A percentile compares a stretch with the other conserved stretches of the same genome.
Evolutionary conservation across 73 alveolate genomes (phyloP).

Genomic region (Uronychia setigera): DNA sequence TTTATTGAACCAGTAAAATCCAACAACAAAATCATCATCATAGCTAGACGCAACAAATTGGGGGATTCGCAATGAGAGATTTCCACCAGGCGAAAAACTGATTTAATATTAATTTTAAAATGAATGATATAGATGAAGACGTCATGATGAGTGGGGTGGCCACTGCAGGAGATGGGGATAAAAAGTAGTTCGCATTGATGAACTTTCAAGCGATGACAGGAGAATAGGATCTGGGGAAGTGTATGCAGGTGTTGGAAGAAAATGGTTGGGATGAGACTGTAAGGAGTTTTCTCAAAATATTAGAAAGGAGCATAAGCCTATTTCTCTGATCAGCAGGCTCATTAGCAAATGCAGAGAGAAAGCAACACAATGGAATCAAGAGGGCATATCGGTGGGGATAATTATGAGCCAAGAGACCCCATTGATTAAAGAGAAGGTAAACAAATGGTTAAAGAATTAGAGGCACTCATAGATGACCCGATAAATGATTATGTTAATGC

Average conservation of each 20-base stretch:
- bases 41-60: not conserved
- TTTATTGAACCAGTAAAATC: not conserved
- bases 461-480: too few relatives aligned
- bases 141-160: too few relatives aligned
- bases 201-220: not conserved
- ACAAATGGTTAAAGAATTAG: too few relatives aligned
- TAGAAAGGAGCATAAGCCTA: not conserved
- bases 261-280: not conserved
- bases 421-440: not conserved
- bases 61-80: not conserved
- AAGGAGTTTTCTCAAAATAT: not conserved
- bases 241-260: not conserved
- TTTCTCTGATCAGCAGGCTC: not conserved
- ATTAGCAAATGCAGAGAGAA: not conserved
- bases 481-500: too few relatives aligned
- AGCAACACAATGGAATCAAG: not conserved
- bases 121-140: not conserved
- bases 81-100: not conserved
- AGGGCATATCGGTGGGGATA: not conserved
- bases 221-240: not conserved
- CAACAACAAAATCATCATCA: not conserved
- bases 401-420: too few relatives aligned
- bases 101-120: too few relatives aligned
- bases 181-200: not conserved
- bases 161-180: not conserved